A percentile compares a stretch with the other conserved stretches of the same genome.
Conservation (phyloP, 768 basidiomycete species). For the Asterophora parasitica region DNA sequence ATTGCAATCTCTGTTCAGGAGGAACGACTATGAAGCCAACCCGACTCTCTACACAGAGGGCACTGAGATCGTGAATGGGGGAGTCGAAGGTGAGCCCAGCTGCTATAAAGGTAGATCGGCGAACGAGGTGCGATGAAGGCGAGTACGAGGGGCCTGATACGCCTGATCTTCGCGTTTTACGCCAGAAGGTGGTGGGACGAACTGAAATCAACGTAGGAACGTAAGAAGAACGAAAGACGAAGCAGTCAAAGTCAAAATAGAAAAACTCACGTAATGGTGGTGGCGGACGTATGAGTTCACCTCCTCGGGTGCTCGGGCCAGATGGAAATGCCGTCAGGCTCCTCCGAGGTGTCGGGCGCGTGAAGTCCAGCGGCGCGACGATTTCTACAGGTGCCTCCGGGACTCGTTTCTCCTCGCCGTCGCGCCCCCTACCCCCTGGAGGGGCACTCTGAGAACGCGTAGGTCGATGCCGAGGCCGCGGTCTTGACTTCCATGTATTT, state of each 20-base stretch:
- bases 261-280: conserved; percentile 59
- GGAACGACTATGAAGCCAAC: conserved; percentile 42
- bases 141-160: conserved; percentile 69
- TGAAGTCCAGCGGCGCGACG: conserved; percentile 10
- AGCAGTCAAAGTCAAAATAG: neutral
- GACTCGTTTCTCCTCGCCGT: conserved; percentile 1
- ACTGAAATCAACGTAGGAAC: conserved; percentile 33
- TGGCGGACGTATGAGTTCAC: conserved; percentile 53
- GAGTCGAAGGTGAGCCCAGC: conserved; percentile 66
- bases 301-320: conserved; percentile 28
- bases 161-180: conserved; percentile 65
- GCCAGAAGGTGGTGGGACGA: conserved; percentile 81
- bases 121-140: conserved; percentile 66
- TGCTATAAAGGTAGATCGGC: conserved; percentile 75
- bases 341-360: conserved; percentile 19
- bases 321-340: conserved; percentile 26
- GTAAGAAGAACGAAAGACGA: neutral
- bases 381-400: conserved; percentile 10
- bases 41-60: conserved; percentile 57
- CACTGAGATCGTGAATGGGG: conserved; percentile 57
- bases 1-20: conserved; percentile 34
- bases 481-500: conserved; percentile 40
- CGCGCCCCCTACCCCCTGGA: conserved; percentile 27
- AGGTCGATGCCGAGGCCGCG: conserved; percentile 31
- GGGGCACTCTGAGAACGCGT: conserved; percentile 47